Evolutionary conservation across 768 basidiomycete genomes (phyloP).

Genomic region (Nidularia pulvinata): DNA sequence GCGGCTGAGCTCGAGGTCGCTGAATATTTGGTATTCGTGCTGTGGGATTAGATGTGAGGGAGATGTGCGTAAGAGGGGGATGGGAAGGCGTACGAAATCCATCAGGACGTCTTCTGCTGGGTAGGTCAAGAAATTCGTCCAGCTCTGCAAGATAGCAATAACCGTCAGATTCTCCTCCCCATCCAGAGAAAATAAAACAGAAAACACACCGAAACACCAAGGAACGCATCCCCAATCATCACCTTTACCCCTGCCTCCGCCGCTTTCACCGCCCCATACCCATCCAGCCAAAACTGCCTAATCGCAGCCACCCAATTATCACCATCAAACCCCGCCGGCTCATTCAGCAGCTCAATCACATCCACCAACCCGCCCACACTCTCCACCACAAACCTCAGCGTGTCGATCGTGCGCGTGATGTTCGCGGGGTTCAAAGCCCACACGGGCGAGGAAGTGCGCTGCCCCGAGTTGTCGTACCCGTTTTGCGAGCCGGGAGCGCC

Average conservation of each 20-base stretch:
- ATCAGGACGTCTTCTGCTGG: slow-evolving; percentile 63
- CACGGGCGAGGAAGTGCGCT: slow-evolving; percentile 48
- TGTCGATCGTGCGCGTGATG: slow-evolving; percentile 53
- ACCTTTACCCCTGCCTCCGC: slow-evolving; percentile 49
- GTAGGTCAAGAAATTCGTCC: slow-evolving; percentile 56
- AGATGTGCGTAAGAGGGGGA: background rate
- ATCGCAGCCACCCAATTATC: slow-evolving; percentile 39
- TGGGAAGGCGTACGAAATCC: slow-evolving; percentile 50
- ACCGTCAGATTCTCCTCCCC: no score
- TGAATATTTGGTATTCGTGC: slow-evolving; percentile 81
- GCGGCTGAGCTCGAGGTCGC: slow-evolving; percentile 49
- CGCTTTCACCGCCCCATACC: slow-evolving; percentile 56
- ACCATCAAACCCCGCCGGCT: slow-evolving; percentile 56
- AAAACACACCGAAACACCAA: slow-evolving; percentile 46
- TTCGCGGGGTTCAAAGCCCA: slow-evolving; percentile 59
- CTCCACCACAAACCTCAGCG: slow-evolving; percentile 50
- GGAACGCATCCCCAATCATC: slow-evolving; percentile 76
- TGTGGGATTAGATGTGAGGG: slow-evolving; percentile 14
- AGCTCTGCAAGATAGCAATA: slow-evolving; percentile 33
- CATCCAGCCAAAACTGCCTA: slow-evolving; percentile 57
- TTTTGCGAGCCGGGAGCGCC: slow-evolving; percentile 69
- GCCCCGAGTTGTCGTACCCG: slow-evolving; percentile 79
- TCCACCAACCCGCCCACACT: slow-evolving; percentile 58
- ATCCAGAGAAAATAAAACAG: no score
- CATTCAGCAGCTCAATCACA: slow-evolving; percentile 70